A percentile compares a stretch with the other conserved stretches of the same genome.
Conservation (phyloP, 2,329 filamentous ascomycete genomes). For the Ophiostoma triangulosporum region DNA sequence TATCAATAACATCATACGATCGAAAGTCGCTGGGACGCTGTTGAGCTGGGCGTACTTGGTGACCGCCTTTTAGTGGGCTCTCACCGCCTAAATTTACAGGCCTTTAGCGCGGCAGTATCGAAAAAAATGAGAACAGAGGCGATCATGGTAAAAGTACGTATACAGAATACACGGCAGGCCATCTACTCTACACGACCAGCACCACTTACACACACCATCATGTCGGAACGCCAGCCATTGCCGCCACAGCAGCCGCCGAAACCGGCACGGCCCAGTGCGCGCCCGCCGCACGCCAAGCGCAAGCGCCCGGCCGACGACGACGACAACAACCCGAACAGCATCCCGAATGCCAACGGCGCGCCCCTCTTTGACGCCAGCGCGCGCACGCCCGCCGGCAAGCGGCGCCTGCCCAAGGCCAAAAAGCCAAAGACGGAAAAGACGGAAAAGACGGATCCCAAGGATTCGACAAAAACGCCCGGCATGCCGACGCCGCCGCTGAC, state of each 20-base stretch:
- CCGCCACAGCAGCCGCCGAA: slow-evolving; percentile 5
- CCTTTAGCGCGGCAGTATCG: slow-evolving; percentile 6
- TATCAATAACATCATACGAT: too few species aligned
- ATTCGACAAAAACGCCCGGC: not conserved
- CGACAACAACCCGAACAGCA: not conserved
- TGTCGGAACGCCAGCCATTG: slow-evolving; percentile 7
- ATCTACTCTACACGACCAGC: not conserved
- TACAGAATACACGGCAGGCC: too few species aligned
- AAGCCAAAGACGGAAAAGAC: slow-evolving; percentile 11
- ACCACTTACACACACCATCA: not conserved
- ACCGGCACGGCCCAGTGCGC: slow-evolving; percentile 4
- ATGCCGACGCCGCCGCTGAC: not conserved
- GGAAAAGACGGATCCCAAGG: slow-evolving; percentile 11
- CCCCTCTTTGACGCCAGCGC: not conserved
- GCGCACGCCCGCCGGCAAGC: not conserved
- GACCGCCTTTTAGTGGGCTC: slow-evolving; percentile 1
- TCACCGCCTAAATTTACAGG: not conserved
- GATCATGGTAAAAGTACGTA: too few species aligned
- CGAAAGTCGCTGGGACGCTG: too few species aligned
- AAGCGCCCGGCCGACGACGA: slow-evolving; percentile 6
- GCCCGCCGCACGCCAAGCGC: slow-evolving; percentile 7
- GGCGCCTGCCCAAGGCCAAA: slow-evolving; percentile 1
- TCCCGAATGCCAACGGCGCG: slow-evolving; percentile 4
- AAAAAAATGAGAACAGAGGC: slow-evolving; percentile 3
- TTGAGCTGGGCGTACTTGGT: not conserved